Percentiles rank a stretch among this genome's conserved stretches.
phyloP scores from a whole-genome alignment of 257 asterid genomes.

The Nemophila menziesii region DNA sequence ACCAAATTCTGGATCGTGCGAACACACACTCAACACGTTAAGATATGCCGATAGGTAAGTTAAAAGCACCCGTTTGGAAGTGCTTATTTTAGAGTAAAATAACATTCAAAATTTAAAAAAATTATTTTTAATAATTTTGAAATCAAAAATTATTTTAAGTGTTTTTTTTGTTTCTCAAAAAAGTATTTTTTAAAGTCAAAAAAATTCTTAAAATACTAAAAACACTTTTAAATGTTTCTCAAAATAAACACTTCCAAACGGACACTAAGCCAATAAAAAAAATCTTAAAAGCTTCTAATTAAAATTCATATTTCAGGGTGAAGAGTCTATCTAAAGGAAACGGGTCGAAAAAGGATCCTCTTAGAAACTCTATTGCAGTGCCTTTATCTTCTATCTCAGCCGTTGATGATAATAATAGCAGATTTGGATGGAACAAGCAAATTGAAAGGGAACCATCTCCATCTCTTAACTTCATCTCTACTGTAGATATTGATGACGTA shows the following conservation, averaged over 20 bases:
- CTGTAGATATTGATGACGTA: neutral
- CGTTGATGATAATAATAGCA: conserved; percentile 12
- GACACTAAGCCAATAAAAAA: no score
- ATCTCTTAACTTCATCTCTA: conserved; percentile 6
- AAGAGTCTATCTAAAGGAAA: conserved; percentile 32
- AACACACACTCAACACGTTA: conserved; percentile 26
- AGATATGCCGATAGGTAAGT: conserved; percentile 34
- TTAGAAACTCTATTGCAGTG: conserved; percentile 15
- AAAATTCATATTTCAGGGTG: conserved; percentile 13
- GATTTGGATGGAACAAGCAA: conserved; percentile 13
- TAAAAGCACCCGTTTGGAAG: no score
- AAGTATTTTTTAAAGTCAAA: no score
- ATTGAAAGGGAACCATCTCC: conserved; percentile 13
- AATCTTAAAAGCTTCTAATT: neutral
- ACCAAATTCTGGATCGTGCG: conserved; percentile 28
- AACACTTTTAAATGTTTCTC: no score
- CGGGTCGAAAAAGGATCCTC: conserved; percentile 23
- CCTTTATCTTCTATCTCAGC: conserved; percentile 14
- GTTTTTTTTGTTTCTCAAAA: neutral
- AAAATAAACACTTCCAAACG: no score
- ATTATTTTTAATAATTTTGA: no score
- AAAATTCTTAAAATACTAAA: no score
- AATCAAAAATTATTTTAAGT: neutral
- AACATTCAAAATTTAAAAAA: no score
- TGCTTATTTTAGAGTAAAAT: no score